Evolutionary conservation across 2,329 filamentous ascomycete genomes (phyloP), one percentile per base, ranked within the genome.

Genomic region (Fusarium veterinarium): DNA sequence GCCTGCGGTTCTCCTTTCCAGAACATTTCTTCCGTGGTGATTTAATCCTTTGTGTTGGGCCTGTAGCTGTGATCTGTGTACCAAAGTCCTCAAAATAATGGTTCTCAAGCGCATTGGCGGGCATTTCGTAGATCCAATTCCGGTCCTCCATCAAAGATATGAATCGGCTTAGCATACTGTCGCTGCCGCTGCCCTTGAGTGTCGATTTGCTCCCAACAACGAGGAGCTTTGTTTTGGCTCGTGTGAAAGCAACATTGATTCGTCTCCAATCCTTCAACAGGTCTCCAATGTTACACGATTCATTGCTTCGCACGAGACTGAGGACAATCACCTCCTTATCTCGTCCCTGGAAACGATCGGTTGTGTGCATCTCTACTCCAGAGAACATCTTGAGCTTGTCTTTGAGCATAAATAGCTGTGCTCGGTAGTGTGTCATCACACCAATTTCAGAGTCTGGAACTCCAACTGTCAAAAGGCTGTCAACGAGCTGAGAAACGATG

Each of bases 341-440:
- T 14, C 96, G 90, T 11, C 96, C 96, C 80, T 99, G 96, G 81
- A 97, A 99, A 48, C 95, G 94, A 82, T 99, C 96, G 6, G 96
- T 95, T 0, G 96, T 98, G 82, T 99, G 95, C 88, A 98, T 95
- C 82, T 99, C 96, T 3, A 99, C 91, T 5, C 89, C 88, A 0
- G 86, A 64, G 75, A 86, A 82, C 45, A 83, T 85, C 37, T 90
- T 89, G 38, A 97, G 88, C 16, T 87, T 87, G 68, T 95, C 90
- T 72, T 93, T 93, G 2, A 99, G 87, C 5, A 97, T 85, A 0
- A 94, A 91, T 3, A 99, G 90, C 81, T 99, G 96, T 10, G 93
- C 95, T 65, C 96, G 93, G 82, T 99, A 99, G 81, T 98, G 95
- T 20, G 96, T 98, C 84, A 99, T 98, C 74, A 99, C 92, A 51